Base-by-base conservation (phyloP, 495 filamentous ascomycete genomes). In the Trichoderma reesei region DNA sequence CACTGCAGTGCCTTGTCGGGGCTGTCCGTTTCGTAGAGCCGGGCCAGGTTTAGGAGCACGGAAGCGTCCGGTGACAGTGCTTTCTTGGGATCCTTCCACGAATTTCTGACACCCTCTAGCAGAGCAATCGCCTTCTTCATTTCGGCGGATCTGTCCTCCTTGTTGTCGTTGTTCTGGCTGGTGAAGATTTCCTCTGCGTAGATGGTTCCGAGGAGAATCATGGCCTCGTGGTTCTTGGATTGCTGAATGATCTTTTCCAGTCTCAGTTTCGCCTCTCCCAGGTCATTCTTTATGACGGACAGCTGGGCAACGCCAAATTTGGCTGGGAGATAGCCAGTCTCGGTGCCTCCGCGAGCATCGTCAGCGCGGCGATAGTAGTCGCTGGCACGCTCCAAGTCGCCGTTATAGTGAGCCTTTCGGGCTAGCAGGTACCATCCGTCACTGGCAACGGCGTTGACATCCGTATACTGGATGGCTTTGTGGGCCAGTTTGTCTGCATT, bases 361-460 rank as follows among this genome's bases (percentile, higher is more conserved):
- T 98, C 95, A 2, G 95, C 90, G 65, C 89, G 86, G 42, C 84
- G 82, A 73, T 98, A 98, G 72, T 85, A 94, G 63, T 95, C 90
- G 11, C 78, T 79, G 6, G 94, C 92, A 48, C 82, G 85, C 11
- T 86, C 75, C 26, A 80, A 69, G 61, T 96, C 85, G 31, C 85
- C 82, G 20, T 73, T 74, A 46, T 89, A 90, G 74, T 98, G 94
- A 66, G 90, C 87, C 70, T 95, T 96, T 54, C 92, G 81, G 13
- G 90, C 94, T 14, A 98, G 85, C 4, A 96, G 76, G 74, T 96
- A 98, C 91, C 91, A 97, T 26, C 93, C 94, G 69, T 98, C 94
- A 72, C 91, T 96, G 2, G 92, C 92, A 72, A 98, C 90, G 13
- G 90, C 88, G 73, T 95, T 92, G 66, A 97, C 92, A 71, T 98